Evolutionary conservation across 176 grass and related monocot genomes (phyloP).

Genomic region (Carex littledalei): DNA sequence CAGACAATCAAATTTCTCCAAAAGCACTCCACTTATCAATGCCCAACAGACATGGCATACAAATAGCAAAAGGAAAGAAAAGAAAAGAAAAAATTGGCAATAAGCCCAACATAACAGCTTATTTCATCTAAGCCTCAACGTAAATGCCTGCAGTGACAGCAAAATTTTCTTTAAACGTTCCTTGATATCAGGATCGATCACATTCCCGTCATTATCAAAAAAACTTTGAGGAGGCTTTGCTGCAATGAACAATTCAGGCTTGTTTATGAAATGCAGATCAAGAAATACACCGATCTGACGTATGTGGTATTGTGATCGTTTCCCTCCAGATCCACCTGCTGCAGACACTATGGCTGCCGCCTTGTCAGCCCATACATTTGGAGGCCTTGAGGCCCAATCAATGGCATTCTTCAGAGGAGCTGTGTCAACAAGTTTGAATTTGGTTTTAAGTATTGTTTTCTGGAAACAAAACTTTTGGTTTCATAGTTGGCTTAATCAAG

Average conservation of each 20-base stretch:
- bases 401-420: conserved; percentile 89
- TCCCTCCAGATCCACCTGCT: conserved; percentile 57
- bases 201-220: conserved; percentile 66
- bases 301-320: conserved; percentile 73
- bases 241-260: conserved; percentile 60
- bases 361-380: conserved; percentile 80
- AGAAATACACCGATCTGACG: conserved; percentile 77
- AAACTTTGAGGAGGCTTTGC: conserved; percentile 50
- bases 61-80: neutral
- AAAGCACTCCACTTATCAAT: neutral
- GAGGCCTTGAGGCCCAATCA: conserved; percentile 81
- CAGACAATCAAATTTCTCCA: neutral
- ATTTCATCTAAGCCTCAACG: conserved; percentile 35
- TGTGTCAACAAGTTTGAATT: conserved; percentile 13
- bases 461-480: neutral
- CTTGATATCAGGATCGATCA: conserved; percentile 49
- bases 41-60: neutral
- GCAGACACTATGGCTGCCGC: conserved; percentile 71
- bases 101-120: neutral
- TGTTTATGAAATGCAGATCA: conserved; percentile 99
- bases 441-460: neutral
- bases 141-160: conserved; percentile 73
- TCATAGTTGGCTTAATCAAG: neutral
- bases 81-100: neutral
- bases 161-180: conserved; percentile 61